phyloP scores from a whole-genome alignment of 306 rosid species.

The Carpinus fangiana region DNA sequence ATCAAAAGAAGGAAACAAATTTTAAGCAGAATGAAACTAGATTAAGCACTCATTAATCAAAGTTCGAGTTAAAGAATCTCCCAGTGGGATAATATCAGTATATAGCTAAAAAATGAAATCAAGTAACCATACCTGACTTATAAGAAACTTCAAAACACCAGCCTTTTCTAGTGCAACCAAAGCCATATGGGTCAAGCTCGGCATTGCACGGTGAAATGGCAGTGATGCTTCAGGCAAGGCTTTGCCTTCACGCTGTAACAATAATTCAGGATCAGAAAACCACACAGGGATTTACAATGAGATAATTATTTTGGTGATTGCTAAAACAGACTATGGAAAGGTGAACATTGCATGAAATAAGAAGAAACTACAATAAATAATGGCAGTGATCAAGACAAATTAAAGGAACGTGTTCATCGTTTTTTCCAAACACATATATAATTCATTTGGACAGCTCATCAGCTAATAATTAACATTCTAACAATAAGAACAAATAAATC shows the following conservation, averaged over 20 bases:
- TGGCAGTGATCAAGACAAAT: neutral
- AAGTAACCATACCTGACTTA: constrained; percentile 71
- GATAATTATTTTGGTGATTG: neutral
- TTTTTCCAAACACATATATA: neutral
- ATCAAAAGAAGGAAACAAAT: constrained; percentile 12
- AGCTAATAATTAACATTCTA: constrained; percentile 7
- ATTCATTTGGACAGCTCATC: neutral
- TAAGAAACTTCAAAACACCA: constrained; percentile 83
- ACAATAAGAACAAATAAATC: neutral
- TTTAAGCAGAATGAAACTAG: neutral
- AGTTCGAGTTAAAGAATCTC: neutral
- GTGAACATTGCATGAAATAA: neutral
- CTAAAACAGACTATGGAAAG: neutral
- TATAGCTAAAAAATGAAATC: constrained; percentile 4
- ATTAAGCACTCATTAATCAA: neutral
- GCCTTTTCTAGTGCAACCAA: constrained; percentile 79
- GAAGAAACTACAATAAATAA: neutral
- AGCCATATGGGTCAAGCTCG: constrained; percentile 95
- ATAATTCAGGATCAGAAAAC: constrained; percentile 27
- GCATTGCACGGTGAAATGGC: constrained; percentile 96
- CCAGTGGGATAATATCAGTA: neutral
- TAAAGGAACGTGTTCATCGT: neutral
- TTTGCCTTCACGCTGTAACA: constrained; percentile 92
- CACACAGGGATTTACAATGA: constrained; percentile 11
- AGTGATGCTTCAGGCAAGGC: constrained; percentile 93